Evolutionary conservation across 495 filamentous ascomycete genomes (phyloP), one percentile per base, ranked within the genome.

Genomic region (Podospora tetraspora): DNA sequence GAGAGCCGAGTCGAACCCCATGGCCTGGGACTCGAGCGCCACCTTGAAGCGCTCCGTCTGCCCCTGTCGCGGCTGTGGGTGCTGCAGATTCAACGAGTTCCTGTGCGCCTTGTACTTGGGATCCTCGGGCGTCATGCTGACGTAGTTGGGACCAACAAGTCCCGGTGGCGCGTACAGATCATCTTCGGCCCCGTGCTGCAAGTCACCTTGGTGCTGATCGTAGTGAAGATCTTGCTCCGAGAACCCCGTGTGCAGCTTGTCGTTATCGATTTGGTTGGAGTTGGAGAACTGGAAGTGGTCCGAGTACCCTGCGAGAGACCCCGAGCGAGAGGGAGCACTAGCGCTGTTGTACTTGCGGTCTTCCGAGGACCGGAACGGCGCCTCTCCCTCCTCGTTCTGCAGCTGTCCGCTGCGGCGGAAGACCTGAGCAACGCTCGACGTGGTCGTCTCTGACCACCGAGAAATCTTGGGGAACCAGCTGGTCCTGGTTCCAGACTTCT

Each of bases 361-460:
- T 30, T 68, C 63, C 21, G 61, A 27, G 19, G 52, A 57, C 21
- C 24, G 52, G 27, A 21, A 66, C 16, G 24, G 43, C n/a, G 21
- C 57, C 22, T 66, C 65, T 1, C 65, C 78, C 19, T 81, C 79
- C 1, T 78, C 77, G 23, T 84, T 82, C 71, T 79, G 79, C 0
- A 79, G 81, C 52, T 79, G 72, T 56, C 80, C 79, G 69, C 84
- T 86, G 43, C 78, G 80, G 59, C 84, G 79, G 75, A 87, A 87
- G 12, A 81, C 80, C 61, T 78, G 76, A 61, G 80, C 77, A 13
- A 85, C 74, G 68, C 80, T 86, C 0, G 96, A 95, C 24, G 93
- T 85, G 5, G 95, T 98, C 23, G 95, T 97, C 79, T 95, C 94
- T 4, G 94, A 97, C 95, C 95, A 99, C 32, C 95, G 88, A 13